phyloP scores from a whole-genome alignment of 2,329 filamentous ascomycete species.

The Laburnicola sp. region DNA sequence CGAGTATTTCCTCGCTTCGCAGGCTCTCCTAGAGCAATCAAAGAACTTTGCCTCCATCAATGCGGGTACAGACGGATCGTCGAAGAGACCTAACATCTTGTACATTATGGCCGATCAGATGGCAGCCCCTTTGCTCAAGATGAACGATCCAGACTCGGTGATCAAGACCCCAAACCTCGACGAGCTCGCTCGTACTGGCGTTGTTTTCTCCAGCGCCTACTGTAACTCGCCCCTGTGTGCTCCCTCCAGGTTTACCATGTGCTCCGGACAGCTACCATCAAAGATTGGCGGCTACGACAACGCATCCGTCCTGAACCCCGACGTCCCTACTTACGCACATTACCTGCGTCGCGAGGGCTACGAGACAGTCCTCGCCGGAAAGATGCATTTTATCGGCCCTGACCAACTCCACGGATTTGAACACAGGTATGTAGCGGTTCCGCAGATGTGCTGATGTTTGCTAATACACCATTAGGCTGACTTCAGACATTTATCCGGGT shows the following conservation, averaged over 20 bases:
- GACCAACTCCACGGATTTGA: constrained; percentile 95
- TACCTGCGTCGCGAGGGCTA: constrained; percentile 85
- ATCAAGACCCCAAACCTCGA: constrained; percentile 94
- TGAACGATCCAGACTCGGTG: constrained; percentile 84
- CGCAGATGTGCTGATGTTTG: background rate
- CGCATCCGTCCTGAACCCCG: constrained; percentile 78
- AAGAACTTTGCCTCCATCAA: constrained; percentile 27
- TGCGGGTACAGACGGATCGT: constrained; percentile 11
- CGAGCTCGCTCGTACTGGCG: constrained; percentile 74
- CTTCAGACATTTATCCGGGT: constrained; percentile 93
- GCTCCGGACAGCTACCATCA: constrained; percentile 86
- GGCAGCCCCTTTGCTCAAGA: constrained; percentile 84
- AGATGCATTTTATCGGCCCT: constrained; percentile 93
- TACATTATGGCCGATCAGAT: constrained; percentile 99
- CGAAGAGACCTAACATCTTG: constrained; percentile 70
- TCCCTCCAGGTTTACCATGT: constrained; percentile 91
- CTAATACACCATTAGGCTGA: constrained; percentile 61
- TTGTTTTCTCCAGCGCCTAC: constrained; percentile 92
- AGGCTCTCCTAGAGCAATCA: constrained; percentile 33
- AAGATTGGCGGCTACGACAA: constrained; percentile 94
- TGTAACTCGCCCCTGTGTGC: constrained; percentile 92
- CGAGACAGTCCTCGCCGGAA: constrained; percentile 86
- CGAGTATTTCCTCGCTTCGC: constrained; percentile 30
- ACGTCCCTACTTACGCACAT: constrained; percentile 89
- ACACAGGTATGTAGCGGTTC: constrained; percentile 50